Base-by-base conservation (phyloP, 345 rosid genomes). In the Brassica cretica region DNA sequence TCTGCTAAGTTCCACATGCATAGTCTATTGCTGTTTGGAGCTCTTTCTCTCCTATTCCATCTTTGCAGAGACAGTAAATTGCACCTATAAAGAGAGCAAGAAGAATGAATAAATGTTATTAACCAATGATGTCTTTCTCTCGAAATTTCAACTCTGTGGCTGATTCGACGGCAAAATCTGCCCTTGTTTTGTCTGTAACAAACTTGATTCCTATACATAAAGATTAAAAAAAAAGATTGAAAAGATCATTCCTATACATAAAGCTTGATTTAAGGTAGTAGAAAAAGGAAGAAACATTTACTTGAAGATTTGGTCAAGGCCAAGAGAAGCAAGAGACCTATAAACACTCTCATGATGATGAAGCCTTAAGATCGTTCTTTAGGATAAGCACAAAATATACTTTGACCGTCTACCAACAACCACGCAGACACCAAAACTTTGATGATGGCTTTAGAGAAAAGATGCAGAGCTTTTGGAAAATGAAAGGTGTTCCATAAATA, bases 1-100 rank as follows among this genome's bases (percentile, higher is more conserved):
- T 90, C 96, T 59, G 90, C 96, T 44, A 92, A 92, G 60, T 86
- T 82, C 99, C 99, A 81, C 99, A 95, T 32, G 99, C 99, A 82
- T 91, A 95, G 82, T 95, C 99, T 55, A 95, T 49, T 19, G 88
- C 7, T 75, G 90, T 90, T 80, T 95, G 99, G 12, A 89, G 84
- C 32, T 63, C 75, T 16, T 44, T 0, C 0, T 90, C 93, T 68
- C 87, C 63, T 51, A 87, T 5, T 24, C 97, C 97, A 80, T 90
- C 93, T 82, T 83, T 93, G 66, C 99, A 95, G 19, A 93, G 4
- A 65, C 99, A 95, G 83, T 92, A 95, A 8, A 76, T 73, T 53
- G 97, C 98, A 77, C 85, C 96, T 92, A 68, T 0, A 66, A n/a
- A 74, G 24, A 51, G 21, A 21, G 55, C 55, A 39, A 12, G 71